Evolutionary conservation across 331 rosid genomes (phyloP).

Genomic region (Malus hybrid): DNA sequence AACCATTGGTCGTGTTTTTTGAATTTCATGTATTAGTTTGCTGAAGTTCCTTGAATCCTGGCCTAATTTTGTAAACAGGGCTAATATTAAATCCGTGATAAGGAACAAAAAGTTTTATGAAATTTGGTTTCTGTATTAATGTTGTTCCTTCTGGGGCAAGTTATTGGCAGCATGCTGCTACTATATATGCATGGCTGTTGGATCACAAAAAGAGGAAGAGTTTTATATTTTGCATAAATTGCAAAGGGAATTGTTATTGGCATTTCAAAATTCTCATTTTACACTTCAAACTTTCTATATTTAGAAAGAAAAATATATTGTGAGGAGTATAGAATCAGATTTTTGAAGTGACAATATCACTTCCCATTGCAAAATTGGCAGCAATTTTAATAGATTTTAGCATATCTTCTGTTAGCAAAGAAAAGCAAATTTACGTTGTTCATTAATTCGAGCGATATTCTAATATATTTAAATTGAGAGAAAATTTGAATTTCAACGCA

Average conservation of each 20-base stretch:
- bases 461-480: no score
- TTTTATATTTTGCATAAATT: not conserved
- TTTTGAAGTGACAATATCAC: no score
- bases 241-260: no score
- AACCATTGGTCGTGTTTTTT: not conserved
- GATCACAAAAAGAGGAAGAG: not conserved
- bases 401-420: no score
- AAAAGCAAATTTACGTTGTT: no score
- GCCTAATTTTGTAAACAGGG: not conserved
- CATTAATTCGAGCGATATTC: no score
- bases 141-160: constrained; percentile 3
- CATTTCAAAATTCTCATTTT: no score
- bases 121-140: not conserved
- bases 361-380: not conserved
- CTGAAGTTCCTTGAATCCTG: no score
- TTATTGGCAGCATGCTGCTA: not conserved
- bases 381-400: not conserved
- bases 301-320: no score
- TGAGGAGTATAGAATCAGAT: no score
- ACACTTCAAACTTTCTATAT: no score
- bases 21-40: not conserved
- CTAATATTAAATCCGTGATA: not conserved
- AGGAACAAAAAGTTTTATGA: not conserved
- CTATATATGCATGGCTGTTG: not conserved
- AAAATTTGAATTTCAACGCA: no score